Conservation (phyloP, 2,329 filamentous ascomycete species). For the Colletotrichum chrysophilum region DNA sequence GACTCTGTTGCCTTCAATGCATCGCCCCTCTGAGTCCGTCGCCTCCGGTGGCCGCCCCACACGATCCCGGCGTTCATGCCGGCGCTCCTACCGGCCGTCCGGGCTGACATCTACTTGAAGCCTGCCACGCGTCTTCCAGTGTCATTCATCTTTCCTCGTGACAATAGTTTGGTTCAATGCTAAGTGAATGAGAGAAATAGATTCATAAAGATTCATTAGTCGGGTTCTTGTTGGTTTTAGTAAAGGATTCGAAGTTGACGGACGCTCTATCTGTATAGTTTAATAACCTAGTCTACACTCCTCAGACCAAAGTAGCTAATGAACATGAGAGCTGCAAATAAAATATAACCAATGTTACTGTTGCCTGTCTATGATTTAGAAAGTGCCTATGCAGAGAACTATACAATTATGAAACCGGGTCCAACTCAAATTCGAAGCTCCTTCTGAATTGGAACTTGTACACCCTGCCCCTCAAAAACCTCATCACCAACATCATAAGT, state of each 20-base stretch:
- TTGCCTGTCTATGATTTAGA: fast-evolving
- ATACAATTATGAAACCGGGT: fast-evolving
- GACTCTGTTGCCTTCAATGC: neutral
- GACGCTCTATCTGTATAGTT: fast-evolving
- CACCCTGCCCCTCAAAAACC: neutral
- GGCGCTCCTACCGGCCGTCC: fast-evolving
- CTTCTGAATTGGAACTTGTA: neutral
- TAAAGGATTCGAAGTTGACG: neutral
- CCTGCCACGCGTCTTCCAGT: neutral
- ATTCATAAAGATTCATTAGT: fast-evolving
- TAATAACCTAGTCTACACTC: neutral
- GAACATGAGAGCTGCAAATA: neutral
- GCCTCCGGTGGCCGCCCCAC: neutral
- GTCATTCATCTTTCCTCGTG: neutral
- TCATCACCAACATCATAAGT: slow-evolving; percentile 7
- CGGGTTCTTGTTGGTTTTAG: neutral
- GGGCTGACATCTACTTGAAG: neutral
- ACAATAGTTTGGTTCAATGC: fast-evolving
- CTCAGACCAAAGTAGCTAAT: neutral
- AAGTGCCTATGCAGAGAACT: neutral
- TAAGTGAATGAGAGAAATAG: fast-evolving
- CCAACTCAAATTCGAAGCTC: neutral
- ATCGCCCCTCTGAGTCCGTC: neutral
- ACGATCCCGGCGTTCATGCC: neutral
- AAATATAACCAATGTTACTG: fast-evolving